Base-by-base conservation (phyloP, 139 green algal genomes). In the Pleodorina starrii region DNA sequence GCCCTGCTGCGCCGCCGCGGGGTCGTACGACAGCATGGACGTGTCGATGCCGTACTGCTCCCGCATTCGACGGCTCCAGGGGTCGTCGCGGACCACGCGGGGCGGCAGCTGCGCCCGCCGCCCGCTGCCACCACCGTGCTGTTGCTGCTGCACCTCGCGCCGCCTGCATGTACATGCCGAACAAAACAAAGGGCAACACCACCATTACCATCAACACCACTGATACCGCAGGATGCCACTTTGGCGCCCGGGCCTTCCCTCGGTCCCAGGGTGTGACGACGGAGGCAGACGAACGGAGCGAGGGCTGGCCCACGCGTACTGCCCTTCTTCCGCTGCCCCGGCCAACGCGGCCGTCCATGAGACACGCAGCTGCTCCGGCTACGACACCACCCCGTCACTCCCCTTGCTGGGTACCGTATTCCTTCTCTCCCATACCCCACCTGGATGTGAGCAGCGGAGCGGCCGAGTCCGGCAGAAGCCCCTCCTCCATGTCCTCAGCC, bases 31-130 rank as follows among this genome's bases (percentile, higher is more conserved):
- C 38, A 81, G 32, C 10, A 38, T 50, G 16, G 83, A 80, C 69
- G 83, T 88, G 68, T 88, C 83, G n/a, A 88, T 7, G 35, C 83
- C 83, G 66, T 88, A 88, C 83, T 80, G 83, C 44, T 88, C 66
- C 21, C 83, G 66, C 83, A 88, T 88, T n/a, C 83, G 83, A 16
- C 40, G 32, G 83, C 66, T 81, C 83, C 83, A 88, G 12, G 46
- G 25, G 83, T 88, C 83, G 35, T 74, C 51, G 7, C 83, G 66
- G 23, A 63, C 51, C 40, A 77, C 81, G 7, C 81, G 51, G 35
- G 51, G 78, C 9, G 78, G 78, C 78, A 85, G 57, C 35, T 6
- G 78, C 36, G 51, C 54, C 51, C 78, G 54, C 36, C 76, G 48
- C 4, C 29, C 27, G 44, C 21, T 42, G 21, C 48, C 46, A 23